Evolutionary conservation across 208 protist species (phyloP).

Genomic region (Porcisia hertigi): DNA sequence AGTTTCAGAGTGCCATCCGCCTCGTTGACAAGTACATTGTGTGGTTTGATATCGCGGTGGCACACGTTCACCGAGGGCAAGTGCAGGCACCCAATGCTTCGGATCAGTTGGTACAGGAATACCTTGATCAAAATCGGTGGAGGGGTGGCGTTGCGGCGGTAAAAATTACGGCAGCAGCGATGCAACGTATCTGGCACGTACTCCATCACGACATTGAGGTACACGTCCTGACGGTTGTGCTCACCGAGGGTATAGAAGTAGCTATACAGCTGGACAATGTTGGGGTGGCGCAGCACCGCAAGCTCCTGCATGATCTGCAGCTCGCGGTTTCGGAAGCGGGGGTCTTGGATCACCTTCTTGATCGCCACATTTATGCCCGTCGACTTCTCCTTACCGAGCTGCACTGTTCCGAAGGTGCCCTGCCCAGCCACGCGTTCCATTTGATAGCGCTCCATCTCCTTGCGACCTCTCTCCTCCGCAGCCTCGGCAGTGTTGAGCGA

Average conservation of each 20-base stretch:
- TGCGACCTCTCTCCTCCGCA: conserved; percentile 63
- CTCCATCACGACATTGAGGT: conserved; percentile 99
- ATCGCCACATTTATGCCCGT: conserved; percentile 76
- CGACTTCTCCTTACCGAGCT: conserved; percentile 84
- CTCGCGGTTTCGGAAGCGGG: conserved; percentile 98
- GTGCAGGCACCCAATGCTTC: conserved; percentile 97
- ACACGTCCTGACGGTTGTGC: conserved; percentile 94
- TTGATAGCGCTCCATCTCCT: conserved; percentile 89
- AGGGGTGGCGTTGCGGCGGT: conserved; percentile 79
- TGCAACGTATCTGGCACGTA: conserved; percentile 99
- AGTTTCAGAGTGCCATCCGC: conserved; percentile 93
- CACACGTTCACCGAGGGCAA: conserved; percentile 79
- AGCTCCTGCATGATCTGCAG: conserved; percentile 94
- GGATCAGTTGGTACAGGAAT: conserved; percentile 88
- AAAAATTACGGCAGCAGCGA: conserved; percentile 94
- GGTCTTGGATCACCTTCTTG: conserved; percentile 96
- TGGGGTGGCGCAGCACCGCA: conserved; percentile 88
- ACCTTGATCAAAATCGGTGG: conserved; percentile 81
- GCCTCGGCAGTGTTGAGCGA: conserved; percentile 63
- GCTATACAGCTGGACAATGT: conserved; percentile 95
- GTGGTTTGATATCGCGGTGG: conserved; percentile 99
- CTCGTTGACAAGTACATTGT: conserved; percentile 99
- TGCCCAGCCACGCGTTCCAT: conserved; percentile 94
- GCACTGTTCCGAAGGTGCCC: conserved; percentile 97
- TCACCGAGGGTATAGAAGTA: conserved; percentile 97